Base-by-base conservation (phyloP, 2,329 filamentous ascomycete species). In the Chrysoporthe puriensis region DNA sequence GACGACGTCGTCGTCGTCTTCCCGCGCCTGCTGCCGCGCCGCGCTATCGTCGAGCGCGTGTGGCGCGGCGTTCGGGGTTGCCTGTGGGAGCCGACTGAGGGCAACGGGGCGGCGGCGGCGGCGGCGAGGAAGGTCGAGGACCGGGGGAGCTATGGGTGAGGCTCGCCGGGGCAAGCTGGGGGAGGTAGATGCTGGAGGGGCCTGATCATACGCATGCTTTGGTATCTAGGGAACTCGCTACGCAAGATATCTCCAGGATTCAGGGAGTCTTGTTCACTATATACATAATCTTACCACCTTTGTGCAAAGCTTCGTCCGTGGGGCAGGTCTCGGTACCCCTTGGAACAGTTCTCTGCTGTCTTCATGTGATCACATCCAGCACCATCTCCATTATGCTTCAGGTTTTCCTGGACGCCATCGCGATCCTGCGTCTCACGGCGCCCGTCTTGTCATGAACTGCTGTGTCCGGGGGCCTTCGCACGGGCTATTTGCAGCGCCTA, bases 1-100 rank as follows among this genome's bases (percentile, higher is more conserved):
- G 87, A 90, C 64, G 90, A 96, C 72, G 86, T 97, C 4, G 92
- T 98, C 0, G 95, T 99, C n/a, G 94, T 98, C 3, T 99, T 99
- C 77, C 95, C 95, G 2, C 86, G 86, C 66, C 79, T 97, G 71
- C 77, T 97, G 70, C 96, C 96, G 0, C 81, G 88, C 67, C 83
- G 92, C 66, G 84, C 82, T 61, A 90, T 97, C 66, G 83, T 98
- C 40, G 94, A 97, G 81, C 86, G 88, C 72, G 95, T 98, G 2
- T 98, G 96, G 96, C 89, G 93, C 73, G 95, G 94, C 0, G 88
- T 91, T 2, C 87, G 92, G 72, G 89, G 87, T 66, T 97, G 94
- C 79, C 81, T 99, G 69, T 96, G 94, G 77, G 93, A 92, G 76
- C 83, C 62, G 62, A 52, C 83, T 4, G 73, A 75, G 32, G 71